Base-by-base conservation (phyloP, 176 grass and related monocot species). In the Musa acuminata region DNA sequence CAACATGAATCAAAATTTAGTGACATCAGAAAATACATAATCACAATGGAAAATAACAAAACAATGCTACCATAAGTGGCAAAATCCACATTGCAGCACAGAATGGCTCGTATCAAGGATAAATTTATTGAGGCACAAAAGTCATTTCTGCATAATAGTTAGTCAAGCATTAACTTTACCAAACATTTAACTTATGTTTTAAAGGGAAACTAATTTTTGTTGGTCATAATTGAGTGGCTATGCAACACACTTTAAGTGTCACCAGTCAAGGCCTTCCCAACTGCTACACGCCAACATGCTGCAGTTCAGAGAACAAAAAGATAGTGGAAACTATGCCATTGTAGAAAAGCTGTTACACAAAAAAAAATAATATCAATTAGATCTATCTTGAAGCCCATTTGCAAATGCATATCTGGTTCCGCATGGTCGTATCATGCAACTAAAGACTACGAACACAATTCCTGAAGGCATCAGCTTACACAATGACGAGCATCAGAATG, bases 1-100 rank as follows among this genome's bases (percentile, higher is more conserved):
- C 72, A 24, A 83, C 53, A 77, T 24, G 81, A 78, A 65, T 54
- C 72, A 71, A 78, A 57, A 62, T 69, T 62, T 85, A 43, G 35
- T 3, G 0, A 43, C 35, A 43, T 6, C 35, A 43, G 35, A 43
- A 43, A 43, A 43, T 6, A 6, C 4, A 43, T 43, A 43, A 43
- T 43, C 35, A 3, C 35, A 43, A 43, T 0, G 0, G 72, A 86
- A 69, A 63, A 17, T 5, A 57, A 12, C 13, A 0, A 57, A 3
- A 16, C 3, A 57, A 60, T 5, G 57, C 17, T n/a, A 21, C n/a
- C 53, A 25, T 13, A 54, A 43, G 35, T 55, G 52, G 8, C 8
- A 60, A n/a, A 60, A 60, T 60, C 13, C 55, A 57, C 3, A 57
- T 19, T 13, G 17, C 3, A 57, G 10, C 12, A 17, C 3, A 57